Percentiles rank a stretch among this genome's conserved stretches.
Conservation (phyloP, 116 monocot genomes). For the Iris pallida region DNA sequence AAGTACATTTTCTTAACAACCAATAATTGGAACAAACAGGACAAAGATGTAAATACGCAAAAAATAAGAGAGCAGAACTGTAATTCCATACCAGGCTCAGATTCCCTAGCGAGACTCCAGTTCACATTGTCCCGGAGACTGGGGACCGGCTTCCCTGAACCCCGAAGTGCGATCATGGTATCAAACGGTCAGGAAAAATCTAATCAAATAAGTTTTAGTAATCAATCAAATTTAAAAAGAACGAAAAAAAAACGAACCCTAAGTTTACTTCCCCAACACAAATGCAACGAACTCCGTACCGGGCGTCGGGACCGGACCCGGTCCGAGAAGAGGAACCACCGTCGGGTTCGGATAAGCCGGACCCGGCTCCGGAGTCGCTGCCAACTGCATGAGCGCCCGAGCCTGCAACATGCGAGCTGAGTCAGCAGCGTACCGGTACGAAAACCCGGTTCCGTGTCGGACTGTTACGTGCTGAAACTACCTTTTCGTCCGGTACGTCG, state of each 20-base stretch:
- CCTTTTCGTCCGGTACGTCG: conserved; percentile 57
- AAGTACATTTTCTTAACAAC: too few relatives aligned
- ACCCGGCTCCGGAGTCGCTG: conserved; percentile 25
- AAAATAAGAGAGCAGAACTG: too few relatives aligned
- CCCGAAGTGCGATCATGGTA: conserved; percentile 12
- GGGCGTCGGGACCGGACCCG: too few relatives aligned
- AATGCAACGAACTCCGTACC: too few relatives aligned
- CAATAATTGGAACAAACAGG: too few relatives aligned
- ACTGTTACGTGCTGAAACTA: conserved; percentile 8
- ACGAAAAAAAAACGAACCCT: too few relatives aligned
- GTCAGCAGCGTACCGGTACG: not conserved
- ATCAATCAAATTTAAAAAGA: too few relatives aligned
- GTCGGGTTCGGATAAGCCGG: conserved; percentile 1
- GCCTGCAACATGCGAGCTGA: conserved; percentile 32
- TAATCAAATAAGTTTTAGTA: not conserved
- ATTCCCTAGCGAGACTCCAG: conserved; percentile 25
- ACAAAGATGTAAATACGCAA: too few relatives aligned
- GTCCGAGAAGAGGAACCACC: too few relatives aligned
- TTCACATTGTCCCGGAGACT: conserved; percentile 18
- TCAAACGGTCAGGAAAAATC: conserved; percentile 14
- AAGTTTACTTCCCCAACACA: too few relatives aligned
- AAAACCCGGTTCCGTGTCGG: not conserved
- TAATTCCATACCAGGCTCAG: too few relatives aligned
- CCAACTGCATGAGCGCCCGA: conserved; percentile 49
- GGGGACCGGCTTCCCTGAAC: conserved; percentile 20